Percentiles rank a stretch among this genome's conserved stretches.
phyloP scores from a whole-genome alignment of 768 basidiomycete genomes.

The Hypholoma fasciculare region DNA sequence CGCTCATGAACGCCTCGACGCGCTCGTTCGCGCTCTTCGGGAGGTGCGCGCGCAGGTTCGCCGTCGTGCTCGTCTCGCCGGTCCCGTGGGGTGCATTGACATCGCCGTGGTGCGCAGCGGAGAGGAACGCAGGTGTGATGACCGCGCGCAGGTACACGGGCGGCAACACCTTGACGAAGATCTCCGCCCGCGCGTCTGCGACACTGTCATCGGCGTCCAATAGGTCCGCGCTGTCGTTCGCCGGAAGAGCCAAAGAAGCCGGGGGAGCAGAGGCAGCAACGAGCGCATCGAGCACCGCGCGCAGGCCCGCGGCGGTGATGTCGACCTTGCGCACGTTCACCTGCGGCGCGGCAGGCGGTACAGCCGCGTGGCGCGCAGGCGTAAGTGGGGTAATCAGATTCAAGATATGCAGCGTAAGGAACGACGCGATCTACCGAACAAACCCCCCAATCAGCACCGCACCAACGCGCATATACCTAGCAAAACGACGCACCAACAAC shows the following conservation, averaged over 20 bases:
- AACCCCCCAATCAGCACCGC: slow-evolving; percentile 2
- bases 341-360: slow-evolving; percentile 13
- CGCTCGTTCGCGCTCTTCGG: slow-evolving; percentile 42
- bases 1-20: slow-evolving; percentile 85
- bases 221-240: background rate
- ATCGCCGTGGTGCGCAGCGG: background rate
- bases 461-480: background rate
- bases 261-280: slow-evolving; percentile 33
- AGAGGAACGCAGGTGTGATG: slow-evolving; percentile 20
- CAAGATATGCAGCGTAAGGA: slow-evolving; percentile 87
- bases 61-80: background rate
- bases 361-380: slow-evolving; percentile 44
- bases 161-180: slow-evolving; percentile 25
- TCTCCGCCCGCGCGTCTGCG: slow-evolving; percentile 10
- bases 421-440: slow-evolving; percentile 73
- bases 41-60: slow-evolving; percentile 1
- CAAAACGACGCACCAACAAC: slow-evolving; percentile 59
- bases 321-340: slow-evolving; percentile 62
- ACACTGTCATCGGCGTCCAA: slow-evolving; percentile 1
- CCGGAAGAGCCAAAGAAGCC: slow-evolving; percentile 4
- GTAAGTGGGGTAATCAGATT: slow-evolving; percentile 94
- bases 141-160: slow-evolving; percentile 22
- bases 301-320: slow-evolving; percentile 60
- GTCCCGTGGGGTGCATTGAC: too few relatives aligned
- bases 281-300: slow-evolving; percentile 57